Base-by-base conservation (phyloP, 1,284 basidiomycete species). In the Trichosporon sp. region DNA sequence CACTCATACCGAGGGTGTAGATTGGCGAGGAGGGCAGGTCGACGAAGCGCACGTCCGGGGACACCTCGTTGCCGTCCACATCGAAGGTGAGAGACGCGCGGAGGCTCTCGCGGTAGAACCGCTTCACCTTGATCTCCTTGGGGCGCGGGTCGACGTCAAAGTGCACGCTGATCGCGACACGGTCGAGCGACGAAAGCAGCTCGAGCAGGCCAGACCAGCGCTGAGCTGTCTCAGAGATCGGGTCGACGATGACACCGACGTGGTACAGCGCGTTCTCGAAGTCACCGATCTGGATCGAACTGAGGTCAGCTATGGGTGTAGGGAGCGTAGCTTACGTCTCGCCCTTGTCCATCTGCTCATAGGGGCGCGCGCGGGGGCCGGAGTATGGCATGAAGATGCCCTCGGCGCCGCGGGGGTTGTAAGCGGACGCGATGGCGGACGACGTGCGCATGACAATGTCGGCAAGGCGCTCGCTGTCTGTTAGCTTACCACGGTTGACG, bases 1-100 rank as follows among this genome's bases (percentile, higher is more conserved):
- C 90, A 70, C 98, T 94, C 88, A 98, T 91, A 2, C 90, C 90
- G 8, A 99, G 87, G 0, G 96, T 99, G 76, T 96, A 92, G 72
- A 99, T 93, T 0, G 94, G 86, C 11, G 86, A 84, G 11, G 83
- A 78, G 0, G 88, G 88, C 40, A 89, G 79, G 87, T 74, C 90
- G 32, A 68, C 66, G 74, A 83, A 82, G 5, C 72, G 76, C 7
- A 84, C 76, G 1, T 73, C 77, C 1, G 80, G 92, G 87, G 68
- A 84, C 2, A 80, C 70, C 56, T 84, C 82, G 16, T 77, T 68
- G 2, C 85, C 94, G 64, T 89, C 81, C 14, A 88, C 84, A 75
- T 93, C 89, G 78, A 95, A 98, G 0, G 81, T 71, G 4, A 92
- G 84, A 4, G 84, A 80, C 11, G 89, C 85, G 1, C 87, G 83